A percentile compares a stretch with the other conserved stretches of the same genome.
Conservation (phyloP, 805 yeast species). For the Barnettozyma vustinii region DNA sequence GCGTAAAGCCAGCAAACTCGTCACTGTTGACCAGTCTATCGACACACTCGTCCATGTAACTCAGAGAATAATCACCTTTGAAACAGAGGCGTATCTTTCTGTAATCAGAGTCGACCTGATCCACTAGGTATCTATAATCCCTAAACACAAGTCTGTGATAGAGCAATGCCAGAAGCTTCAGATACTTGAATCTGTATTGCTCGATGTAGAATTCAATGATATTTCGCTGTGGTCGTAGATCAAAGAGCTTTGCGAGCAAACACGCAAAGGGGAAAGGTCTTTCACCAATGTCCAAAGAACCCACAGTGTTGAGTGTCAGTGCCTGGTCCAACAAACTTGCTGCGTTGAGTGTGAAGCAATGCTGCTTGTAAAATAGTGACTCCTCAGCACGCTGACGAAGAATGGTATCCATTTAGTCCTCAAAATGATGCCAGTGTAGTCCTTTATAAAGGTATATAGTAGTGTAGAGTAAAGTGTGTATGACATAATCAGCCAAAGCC, state of each 20-base stretch:
- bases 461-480: too few relatives aligned
- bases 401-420: constrained; percentile 7
- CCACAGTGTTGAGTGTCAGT: constrained; percentile 42
- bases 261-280: constrained; percentile 73
- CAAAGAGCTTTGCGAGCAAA: constrained; percentile 68
- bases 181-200: constrained; percentile 72
- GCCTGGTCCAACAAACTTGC: constrained; percentile 46
- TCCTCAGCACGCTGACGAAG: constrained; percentile 26
- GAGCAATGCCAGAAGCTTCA: constrained; percentile 63
- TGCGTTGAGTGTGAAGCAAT: constrained; percentile 46
- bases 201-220: constrained; percentile 47
- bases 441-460: not conserved
- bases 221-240: constrained; percentile 61
- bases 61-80: constrained; percentile 35
- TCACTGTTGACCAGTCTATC: constrained; percentile 54
- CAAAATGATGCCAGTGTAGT: too few relatives aligned
- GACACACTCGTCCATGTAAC: constrained; percentile 68
- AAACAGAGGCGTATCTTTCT: constrained; percentile 55
- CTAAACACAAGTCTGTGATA: constrained; percentile 43
- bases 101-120: constrained; percentile 50
- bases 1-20: constrained; percentile 65
- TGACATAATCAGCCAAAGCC: not conserved
- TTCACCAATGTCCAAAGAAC: constrained; percentile 50
- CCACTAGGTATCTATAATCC: constrained; percentile 29
- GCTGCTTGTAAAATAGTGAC: constrained; percentile 51